Evolutionary conservation across 768 basidiomycete genomes (phyloP).

Genomic region (Artomyces pyxidatus): DNA sequence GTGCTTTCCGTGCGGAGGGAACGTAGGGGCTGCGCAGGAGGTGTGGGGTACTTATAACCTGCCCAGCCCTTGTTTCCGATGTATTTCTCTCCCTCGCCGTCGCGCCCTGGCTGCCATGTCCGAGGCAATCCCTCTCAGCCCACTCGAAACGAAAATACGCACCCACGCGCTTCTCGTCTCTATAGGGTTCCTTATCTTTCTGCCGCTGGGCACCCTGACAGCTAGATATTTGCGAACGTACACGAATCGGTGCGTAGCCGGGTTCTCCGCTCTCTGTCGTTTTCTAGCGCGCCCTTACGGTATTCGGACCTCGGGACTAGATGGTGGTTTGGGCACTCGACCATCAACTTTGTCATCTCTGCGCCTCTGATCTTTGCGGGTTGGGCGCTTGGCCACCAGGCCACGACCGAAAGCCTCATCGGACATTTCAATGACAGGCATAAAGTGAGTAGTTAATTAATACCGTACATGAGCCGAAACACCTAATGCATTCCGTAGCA

Average conservation of each 20-base stretch:
- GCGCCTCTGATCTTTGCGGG: slow-evolving; percentile 21
- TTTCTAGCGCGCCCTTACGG: background rate
- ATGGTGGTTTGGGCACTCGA: slow-evolving; percentile 22
- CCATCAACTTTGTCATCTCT: slow-evolving; percentile 18
- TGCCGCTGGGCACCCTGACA: slow-evolving; percentile 19
- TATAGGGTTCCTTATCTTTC: slow-evolving; percentile 17
- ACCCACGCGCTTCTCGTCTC: slow-evolving; percentile 18
- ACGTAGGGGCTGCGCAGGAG: background rate
- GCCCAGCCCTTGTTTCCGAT: background rate
- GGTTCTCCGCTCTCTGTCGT: background rate
- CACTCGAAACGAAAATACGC: slow-evolving; percentile 5
- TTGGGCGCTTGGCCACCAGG: slow-evolving; percentile 11
- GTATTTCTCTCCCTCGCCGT: background rate
- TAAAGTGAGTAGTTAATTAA: slow-evolving; percentile 10
- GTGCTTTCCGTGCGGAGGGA: background rate
- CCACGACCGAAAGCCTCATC: slow-evolving; percentile 5
- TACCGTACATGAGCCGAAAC: too few species aligned
- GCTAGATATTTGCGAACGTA: slow-evolving; percentile 19
- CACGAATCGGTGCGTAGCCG: slow-evolving; percentile 7
- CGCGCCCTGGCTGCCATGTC: background rate
- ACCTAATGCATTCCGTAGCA: slow-evolving; percentile 13
- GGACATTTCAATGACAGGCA: slow-evolving; percentile 17
- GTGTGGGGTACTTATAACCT: background rate
- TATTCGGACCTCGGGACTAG: background rate
- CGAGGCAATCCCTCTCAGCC: slow-evolving; percentile 6